Evolutionary conservation across 2,329 filamentous ascomycete species (phyloP).

Genomic region (Nemania sp.): DNA sequence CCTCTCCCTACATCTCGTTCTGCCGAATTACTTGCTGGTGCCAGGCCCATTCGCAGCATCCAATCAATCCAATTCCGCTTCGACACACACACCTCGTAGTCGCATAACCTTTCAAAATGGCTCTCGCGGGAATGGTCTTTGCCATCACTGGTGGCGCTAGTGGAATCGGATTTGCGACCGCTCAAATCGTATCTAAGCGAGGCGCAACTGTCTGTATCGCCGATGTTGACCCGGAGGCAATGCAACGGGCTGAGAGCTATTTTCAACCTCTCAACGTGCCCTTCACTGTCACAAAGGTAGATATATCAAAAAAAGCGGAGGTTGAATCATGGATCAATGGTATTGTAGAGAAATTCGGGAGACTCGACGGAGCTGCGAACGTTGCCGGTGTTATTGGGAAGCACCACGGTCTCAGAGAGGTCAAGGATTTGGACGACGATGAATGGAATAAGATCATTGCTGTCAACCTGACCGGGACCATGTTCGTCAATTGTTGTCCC

Average conservation of each 20-base stretch:
- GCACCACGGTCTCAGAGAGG: conserved; percentile 44
- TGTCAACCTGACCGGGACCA: conserved; percentile 55
- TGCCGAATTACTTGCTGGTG: conserved; percentile 8
- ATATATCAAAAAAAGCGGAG: conserved; percentile 50
- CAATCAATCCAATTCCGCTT: conserved; percentile 1
- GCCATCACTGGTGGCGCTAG: conserved; percentile 49
- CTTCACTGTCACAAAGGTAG: conserved; percentile 46
- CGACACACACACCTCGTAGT: not conserved
- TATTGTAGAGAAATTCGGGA: conserved; percentile 53
- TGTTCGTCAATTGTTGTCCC: conserved; percentile 36
- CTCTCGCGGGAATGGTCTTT: conserved; percentile 42
- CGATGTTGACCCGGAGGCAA: conserved; percentile 36
- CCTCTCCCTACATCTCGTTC: conserved; percentile 5
- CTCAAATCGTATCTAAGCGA: conserved; percentile 36
- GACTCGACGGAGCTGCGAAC: conserved; percentile 59
- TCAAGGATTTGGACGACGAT: conserved; percentile 50
- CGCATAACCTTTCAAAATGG: conserved; percentile 18
- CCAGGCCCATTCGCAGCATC: not conserved
- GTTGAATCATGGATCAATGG: conserved; percentile 55
- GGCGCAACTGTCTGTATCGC: conserved; percentile 39
- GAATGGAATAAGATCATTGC: conserved; percentile 54
- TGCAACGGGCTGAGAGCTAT: conserved; percentile 34
- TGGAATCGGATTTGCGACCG: conserved; percentile 40
- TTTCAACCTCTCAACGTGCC: conserved; percentile 33
- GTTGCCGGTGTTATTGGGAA: conserved; percentile 55